Evolutionary conservation across 2,329 filamentous ascomycete species (phyloP), one percentile per base, ranked within the genome.

Genomic region (Fusarium poae): DNA sequence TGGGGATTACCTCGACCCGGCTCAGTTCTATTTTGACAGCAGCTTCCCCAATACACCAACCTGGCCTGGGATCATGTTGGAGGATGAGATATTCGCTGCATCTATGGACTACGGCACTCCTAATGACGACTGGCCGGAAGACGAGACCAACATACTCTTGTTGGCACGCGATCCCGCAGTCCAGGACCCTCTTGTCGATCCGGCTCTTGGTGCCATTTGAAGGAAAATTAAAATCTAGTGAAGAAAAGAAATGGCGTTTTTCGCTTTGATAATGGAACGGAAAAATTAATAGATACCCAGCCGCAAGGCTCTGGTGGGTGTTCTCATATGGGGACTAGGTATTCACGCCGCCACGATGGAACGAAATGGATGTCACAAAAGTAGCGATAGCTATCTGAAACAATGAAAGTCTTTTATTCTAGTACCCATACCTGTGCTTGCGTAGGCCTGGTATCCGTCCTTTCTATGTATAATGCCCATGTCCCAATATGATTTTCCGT

Each of bases 121-220:
- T n/a, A 77, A 77, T 23, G 78, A 80, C 35, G 80, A 82, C 21
- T 84, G 82, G 83, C 76, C 77, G 12, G 77, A 80, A 43, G 82
- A 83, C 25, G 82, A 84, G 54, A 77, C 77, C 10, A 82, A 81
- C 59, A 82, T 84, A 65, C 75, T 82, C 40, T 76, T 79, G 18
- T 72, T 84, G 16, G 74, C 79, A 16, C 71, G 76, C 9, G 75
- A 77, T 18, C 56, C 75, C 18, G 39, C 72, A 1, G 61, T 51
- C 3, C 53, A 72, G 27, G 74, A 78, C 48, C 27, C 58, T 18
- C 66, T 72, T 30, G 73, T 81, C 21, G 79, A 81, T 39, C 79
- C 79, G 29, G 71, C 74, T 13, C 69, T 81, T 12, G 70, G 63
- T 18, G 18, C 40, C 25, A 23, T 68, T 8, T 73, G 34, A 62